Evolutionary conservation across 2,329 filamentous ascomycete species (phyloP), one percentile per base, ranked within the genome.

Genomic region (Amauroascus niger): DNA sequence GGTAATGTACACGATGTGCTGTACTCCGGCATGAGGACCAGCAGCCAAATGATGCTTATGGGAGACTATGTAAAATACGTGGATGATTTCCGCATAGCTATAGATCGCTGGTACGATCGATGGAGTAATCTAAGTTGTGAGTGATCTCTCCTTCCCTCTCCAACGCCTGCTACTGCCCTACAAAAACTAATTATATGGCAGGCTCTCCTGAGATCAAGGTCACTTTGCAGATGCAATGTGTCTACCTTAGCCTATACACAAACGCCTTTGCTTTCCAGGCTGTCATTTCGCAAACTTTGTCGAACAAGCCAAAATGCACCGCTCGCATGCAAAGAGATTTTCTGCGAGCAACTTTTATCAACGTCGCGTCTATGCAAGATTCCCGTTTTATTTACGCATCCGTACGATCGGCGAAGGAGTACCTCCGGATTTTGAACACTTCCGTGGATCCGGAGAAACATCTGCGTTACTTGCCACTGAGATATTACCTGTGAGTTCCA

Each of bases 181-280:
- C n/a, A n/a, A 18, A 22, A 24, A 4, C 16, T 22, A 13, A 26
- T 14, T 30, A 9, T 49, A 2, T 16, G 1, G 20, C 13, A 79
- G 78, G 79, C 62, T 84, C 83, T 1, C 75, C 79, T 1, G 78
- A 79, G 5, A 77, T 87, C 58, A 86, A 86, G 64, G 79, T 81
- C 2, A 84, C 79, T 4, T 68, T 88, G 1, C 73, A 86, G 22
- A 75, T 88, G 62, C 85, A 83, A 0, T 87, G 86, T 62, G 83
- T 87, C 60, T 88, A 87, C 62, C 69, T 88, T 1, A 77, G 84
- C 6, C 74, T 88, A 0, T 88, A 88, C 64, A 85, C 84, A 48
- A 87, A 86, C 55, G 84, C 84, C 0, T 88, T 87, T 63, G 84
- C 84, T 1, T 87, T 87, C 59, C 84, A 88, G 63, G 84, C 84